phyloP scores from a whole-genome alignment of 1,284 basidiomycete species.

The Papiliotrema flavescens region DNA sequence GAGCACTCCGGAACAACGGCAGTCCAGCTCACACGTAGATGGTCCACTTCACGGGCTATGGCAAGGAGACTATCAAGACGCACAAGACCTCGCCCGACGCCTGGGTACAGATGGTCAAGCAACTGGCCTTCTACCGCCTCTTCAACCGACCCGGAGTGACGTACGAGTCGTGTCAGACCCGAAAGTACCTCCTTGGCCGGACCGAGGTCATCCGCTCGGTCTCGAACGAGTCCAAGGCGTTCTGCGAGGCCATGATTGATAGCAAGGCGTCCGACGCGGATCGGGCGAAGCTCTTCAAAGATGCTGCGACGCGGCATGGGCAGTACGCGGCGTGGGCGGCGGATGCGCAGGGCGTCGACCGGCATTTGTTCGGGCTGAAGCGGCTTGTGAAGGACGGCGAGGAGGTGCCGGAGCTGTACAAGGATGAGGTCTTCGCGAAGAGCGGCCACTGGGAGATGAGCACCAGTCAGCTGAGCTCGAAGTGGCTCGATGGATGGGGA shows the following conservation, averaged over 20 bases:
- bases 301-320: slow-evolving; percentile 76
- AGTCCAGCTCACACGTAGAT: slow-evolving; percentile 51
- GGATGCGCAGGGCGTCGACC: slow-evolving; percentile 90
- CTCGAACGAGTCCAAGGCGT: slow-evolving; percentile 77
- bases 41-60: slow-evolving; percentile 86
- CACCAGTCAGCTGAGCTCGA: slow-evolving; percentile 80
- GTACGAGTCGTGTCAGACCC: slow-evolving; percentile 92
- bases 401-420: slow-evolving; percentile 70
- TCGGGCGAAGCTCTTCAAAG: slow-evolving; percentile 68
- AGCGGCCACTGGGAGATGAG: slow-evolving; percentile 88
- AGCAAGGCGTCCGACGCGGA: slow-evolving; percentile 56
- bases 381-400: slow-evolving; percentile 71
- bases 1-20: too few relatives aligned
- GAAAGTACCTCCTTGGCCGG: slow-evolving; percentile 84
- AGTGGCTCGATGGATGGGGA: slow-evolving; percentile 90
- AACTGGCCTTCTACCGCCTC: slow-evolving; percentile 91
- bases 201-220: slow-evolving; percentile 92
- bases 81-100: slow-evolving; percentile 89
- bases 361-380: slow-evolving; percentile 92
- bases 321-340: slow-evolving; percentile 87
- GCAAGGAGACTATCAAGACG: slow-evolving; percentile 83
- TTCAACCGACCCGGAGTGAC: slow-evolving; percentile 73
- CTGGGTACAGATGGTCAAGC: slow-evolving; percentile 92
- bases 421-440: slow-evolving; percentile 66
- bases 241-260: slow-evolving; percentile 83